phyloP scores from a whole-genome alignment of 225 moss, liverwort and hornwort genomes.

The Asterella californica region DNA sequence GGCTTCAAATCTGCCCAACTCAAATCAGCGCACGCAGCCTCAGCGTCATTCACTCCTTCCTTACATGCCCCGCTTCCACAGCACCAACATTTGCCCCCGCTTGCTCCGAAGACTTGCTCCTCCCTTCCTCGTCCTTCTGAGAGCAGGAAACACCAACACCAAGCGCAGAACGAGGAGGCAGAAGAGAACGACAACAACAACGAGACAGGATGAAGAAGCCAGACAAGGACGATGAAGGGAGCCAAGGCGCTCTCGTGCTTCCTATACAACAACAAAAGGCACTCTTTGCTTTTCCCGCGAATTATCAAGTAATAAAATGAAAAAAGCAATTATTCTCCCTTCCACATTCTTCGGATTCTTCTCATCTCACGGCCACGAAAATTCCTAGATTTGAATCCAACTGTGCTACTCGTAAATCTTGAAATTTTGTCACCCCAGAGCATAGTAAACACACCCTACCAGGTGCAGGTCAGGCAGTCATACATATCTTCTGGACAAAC shows the following conservation, averaged over 20 bases:
- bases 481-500: background rate
- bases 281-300: background rate
- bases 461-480: background rate
- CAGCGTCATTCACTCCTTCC: background rate
- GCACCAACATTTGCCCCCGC: conserved; percentile 4
- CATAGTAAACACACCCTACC: background rate
- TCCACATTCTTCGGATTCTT: background rate
- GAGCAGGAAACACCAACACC: background rate
- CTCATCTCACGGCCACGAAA: background rate
- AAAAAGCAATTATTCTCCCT: background rate
- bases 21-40: background rate
- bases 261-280: background rate
- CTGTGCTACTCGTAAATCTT: too few relatives aligned
- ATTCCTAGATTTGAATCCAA: background rate
- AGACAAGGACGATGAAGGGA: background rate
- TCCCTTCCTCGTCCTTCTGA: background rate
- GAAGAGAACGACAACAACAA: background rate
- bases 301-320: too few relatives aligned
- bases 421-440: too few relatives aligned
- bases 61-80: conserved; percentile 7
- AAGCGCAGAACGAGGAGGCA: background rate
- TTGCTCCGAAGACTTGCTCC: conserved; percentile 1
- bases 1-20: background rate
- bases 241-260: background rate
- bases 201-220: background rate